Conservation (phyloP, 179 eudicot species). For the Drosera spatulata region DNA sequence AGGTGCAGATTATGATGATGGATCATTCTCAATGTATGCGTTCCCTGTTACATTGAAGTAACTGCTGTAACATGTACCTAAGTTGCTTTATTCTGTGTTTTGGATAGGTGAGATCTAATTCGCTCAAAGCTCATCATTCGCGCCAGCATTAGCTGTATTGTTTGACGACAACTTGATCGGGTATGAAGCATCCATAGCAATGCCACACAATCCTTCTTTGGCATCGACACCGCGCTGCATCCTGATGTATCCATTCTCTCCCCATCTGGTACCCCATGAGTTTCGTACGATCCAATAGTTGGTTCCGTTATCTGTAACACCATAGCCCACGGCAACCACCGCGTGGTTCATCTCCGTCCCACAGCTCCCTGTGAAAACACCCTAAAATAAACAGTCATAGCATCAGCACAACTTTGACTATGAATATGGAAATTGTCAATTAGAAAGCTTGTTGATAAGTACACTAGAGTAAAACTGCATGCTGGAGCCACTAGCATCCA, state of each 20-base stretch:
- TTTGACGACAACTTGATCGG: constrained; percentile 18
- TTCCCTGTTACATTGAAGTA: too few relatives aligned
- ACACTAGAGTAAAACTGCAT: constrained; percentile 31
- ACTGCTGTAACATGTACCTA: too few relatives aligned
- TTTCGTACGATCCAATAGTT: constrained; percentile 50
- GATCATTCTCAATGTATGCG: too few relatives aligned
- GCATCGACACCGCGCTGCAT: constrained; percentile 24
- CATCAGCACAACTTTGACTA: too few relatives aligned
- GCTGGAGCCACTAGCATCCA: constrained; percentile 27
- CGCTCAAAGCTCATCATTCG: too few relatives aligned
- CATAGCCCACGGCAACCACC: constrained; percentile 40
- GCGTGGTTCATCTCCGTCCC: constrained; percentile 42
- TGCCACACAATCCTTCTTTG: constrained; percentile 35
- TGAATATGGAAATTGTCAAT: not conserved
- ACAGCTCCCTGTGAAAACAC: constrained; percentile 30
- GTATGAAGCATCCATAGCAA: constrained; percentile 46
- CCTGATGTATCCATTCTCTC: constrained; percentile 43
- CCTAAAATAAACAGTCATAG: constrained; percentile 18
- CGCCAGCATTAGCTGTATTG: too few relatives aligned
- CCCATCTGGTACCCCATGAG: constrained; percentile 52
- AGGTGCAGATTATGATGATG: too few relatives aligned
- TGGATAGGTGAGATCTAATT: too few relatives aligned
- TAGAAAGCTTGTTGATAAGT: not conserved
- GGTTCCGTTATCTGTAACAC: constrained; percentile 26
- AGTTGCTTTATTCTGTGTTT: too few relatives aligned